Base-by-base conservation (phyloP, 2,329 filamentous ascomycete genomes). In the Cercospora beticola region DNA sequence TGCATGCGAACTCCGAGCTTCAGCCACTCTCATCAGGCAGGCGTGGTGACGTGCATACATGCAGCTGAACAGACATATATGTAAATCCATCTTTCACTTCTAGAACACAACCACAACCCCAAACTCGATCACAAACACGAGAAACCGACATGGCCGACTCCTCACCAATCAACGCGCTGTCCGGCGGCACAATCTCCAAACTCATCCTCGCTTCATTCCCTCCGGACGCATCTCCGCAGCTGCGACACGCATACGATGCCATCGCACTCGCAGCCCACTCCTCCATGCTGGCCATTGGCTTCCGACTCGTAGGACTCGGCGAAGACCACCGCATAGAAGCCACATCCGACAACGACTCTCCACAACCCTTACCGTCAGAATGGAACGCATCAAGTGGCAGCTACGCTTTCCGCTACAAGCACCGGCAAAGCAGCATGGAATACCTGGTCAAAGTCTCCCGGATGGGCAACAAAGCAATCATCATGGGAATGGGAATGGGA, bases 351-450 rank as follows among this genome's bases (percentile, higher is more conserved):
- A 62, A 71, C 12, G 60, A 73, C 57, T 86, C 90, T 77, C 78
- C 85, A 31, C 82, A 87, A 76, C 88, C 88, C 33, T 85, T 98
- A 2, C 92, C 93, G 0, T 68, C 86, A 16, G 86, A 89, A 81
- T 98, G 95, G 95, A 97, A 97, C 79, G 83, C 88, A 12, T 87
- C 87, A 67, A 87, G 87, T 70, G 88, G 89, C 14, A 83, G 84
- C 58, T 90, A 92, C 78, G 88, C 90, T 66, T 97, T 98, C 80
- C 88, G 93, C 71, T 98, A 98, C 82, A 88, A 89, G 3, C 94
- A 97, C 79, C 84, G 87, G 26, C 92, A 97, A 78, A 97, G 93
- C 0, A 89, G 93, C 16, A 92, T 94, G 87, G 87, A 90, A 68
- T 97, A 91, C 77, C 84, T 97, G 30, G 79, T 97, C 73, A 94